Conservation (phyloP, 2,329 filamentous ascomycete genomes). For the Drechslerella dactyloides region DNA sequence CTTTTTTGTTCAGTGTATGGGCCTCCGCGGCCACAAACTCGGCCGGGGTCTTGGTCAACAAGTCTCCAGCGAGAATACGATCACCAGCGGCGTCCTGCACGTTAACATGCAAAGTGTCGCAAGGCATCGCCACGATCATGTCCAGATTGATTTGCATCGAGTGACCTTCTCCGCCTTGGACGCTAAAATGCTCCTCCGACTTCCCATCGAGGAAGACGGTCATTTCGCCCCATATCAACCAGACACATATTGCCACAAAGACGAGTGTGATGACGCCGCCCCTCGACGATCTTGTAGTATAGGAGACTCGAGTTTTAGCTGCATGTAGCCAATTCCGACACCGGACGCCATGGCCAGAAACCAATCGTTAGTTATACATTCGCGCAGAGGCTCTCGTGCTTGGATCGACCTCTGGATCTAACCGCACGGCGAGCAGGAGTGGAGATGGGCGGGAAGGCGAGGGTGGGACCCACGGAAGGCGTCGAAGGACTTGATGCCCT, state of each 20-base stretch:
- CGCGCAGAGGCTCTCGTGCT: background rate
- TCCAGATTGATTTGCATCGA: slow-evolving; percentile 94
- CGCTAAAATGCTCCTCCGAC: slow-evolving; percentile 87
- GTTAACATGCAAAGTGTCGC: slow-evolving; percentile 88
- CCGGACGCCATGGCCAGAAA: no score
- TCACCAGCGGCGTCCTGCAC: slow-evolving; percentile 95
- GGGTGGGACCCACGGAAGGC: slow-evolving; percentile 79
- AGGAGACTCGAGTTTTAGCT: slow-evolving; percentile 97
- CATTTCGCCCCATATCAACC: slow-evolving; percentile 80
- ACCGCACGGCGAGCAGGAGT: background rate
- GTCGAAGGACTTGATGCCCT: slow-evolving; percentile 81
- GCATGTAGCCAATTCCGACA: slow-evolving; percentile 39
- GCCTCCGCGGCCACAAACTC: slow-evolving; percentile 74
- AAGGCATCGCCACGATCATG: slow-evolving; percentile 87
- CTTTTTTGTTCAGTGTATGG: slow-evolving; percentile 64
- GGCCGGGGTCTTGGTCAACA: slow-evolving; percentile 77
- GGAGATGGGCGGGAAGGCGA: background rate
- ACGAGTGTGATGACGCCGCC: slow-evolving; percentile 90
- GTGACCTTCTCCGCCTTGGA: slow-evolving; percentile 88
- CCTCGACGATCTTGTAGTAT: slow-evolving; percentile 79
- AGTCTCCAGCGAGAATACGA: slow-evolving; percentile 79
- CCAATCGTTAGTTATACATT: background rate
- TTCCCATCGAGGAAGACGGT: slow-evolving; percentile 80
- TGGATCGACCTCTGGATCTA: background rate
- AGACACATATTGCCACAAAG: slow-evolving; percentile 74